phyloP scores from a whole-genome alignment of 305 asterid species.

The Fraxinus platypoda region DNA sequence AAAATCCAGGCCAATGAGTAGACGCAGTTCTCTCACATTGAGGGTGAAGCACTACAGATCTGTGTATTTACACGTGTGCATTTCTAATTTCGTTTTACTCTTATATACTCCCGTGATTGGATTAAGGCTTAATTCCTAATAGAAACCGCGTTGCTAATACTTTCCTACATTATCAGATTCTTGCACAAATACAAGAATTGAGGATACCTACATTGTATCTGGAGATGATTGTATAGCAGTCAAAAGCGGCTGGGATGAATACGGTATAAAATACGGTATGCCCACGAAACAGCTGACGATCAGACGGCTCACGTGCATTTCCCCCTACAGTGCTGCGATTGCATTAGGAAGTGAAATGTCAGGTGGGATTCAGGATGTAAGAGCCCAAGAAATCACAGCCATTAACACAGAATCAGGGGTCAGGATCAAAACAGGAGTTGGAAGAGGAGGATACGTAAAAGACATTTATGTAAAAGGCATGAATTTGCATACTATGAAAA shows the following conservation, averaged over 20 bases:
- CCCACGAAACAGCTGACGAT: constrained; percentile 72
- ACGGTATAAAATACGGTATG: constrained; percentile 77
- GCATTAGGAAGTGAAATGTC: constrained; percentile 77
- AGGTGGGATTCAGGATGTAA: constrained; percentile 52
- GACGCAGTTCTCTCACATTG: background rate
- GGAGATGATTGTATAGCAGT: constrained; percentile 91
- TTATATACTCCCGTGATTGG: background rate
- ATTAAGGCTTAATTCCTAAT: background rate
- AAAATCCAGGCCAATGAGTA: background rate
- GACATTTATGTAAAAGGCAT: constrained; percentile 45
- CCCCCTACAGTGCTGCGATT: constrained; percentile 85
- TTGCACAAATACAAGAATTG: constrained; percentile 78
- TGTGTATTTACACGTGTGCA: background rate
- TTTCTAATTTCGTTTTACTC: background rate
- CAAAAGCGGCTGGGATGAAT: constrained; percentile 97
- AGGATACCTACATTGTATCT: constrained; percentile 73
- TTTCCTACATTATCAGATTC: constrained; percentile 47
- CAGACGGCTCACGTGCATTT: constrained; percentile 74
- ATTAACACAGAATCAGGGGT: constrained; percentile 45
- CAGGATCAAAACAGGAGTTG: constrained; percentile 46
- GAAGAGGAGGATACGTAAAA: constrained; percentile 48
- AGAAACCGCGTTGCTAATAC: background rate
- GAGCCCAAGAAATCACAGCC: constrained; percentile 45
- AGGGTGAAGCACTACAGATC: background rate
- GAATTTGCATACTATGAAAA: constrained; percentile 48